Conservation (phyloP, 2,329 filamentous ascomycete species). For the Orbilia javanica region DNA sequence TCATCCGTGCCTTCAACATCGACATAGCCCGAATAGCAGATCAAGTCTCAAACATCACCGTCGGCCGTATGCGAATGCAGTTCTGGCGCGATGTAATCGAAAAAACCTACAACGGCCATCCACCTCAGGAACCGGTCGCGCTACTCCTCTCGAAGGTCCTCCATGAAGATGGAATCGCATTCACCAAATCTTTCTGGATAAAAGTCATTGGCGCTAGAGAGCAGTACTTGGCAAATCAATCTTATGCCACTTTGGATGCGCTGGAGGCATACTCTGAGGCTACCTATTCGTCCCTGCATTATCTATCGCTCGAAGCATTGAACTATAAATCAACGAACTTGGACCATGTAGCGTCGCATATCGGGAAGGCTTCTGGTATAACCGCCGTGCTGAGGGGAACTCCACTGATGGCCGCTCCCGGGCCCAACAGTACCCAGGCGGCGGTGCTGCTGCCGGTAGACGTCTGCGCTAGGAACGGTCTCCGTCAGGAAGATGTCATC, state of each 20-base stretch:
- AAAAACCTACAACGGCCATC: conserved; percentile 75
- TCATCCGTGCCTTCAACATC: conserved; percentile 90
- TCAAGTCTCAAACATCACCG: conserved; percentile 85
- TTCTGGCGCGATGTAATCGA: conserved; percentile 92
- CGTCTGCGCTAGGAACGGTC: conserved; percentile 83
- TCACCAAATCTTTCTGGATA: conserved; percentile 68
- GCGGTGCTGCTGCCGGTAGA: conserved; percentile 86
- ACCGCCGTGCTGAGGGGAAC: conserved; percentile 86
- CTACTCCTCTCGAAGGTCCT: conserved; percentile 82
- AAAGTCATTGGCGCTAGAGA: conserved; percentile 85
- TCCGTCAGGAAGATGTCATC: conserved; percentile 91
- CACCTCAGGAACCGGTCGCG: conserved; percentile 91
- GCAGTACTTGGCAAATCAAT: conserved; percentile 83
- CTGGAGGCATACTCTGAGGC: conserved; percentile 93
- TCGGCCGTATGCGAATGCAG: conserved; percentile 89
- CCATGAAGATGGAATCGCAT: conserved; percentile 69
- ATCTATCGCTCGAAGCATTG: conserved; percentile 83
- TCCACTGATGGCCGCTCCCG: conserved; percentile 84
- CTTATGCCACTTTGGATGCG: conserved; percentile 78
- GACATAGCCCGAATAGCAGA: conserved; percentile 92
- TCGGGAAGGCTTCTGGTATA: conserved; percentile 94
- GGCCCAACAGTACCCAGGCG: conserved; percentile 64
- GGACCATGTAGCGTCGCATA: conserved; percentile 93
- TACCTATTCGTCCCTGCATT: conserved; percentile 92
- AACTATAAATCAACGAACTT: conserved; percentile 84